Conservation (phyloP, 306 rosid genomes). For the Coriaria nepalensis region DNA sequence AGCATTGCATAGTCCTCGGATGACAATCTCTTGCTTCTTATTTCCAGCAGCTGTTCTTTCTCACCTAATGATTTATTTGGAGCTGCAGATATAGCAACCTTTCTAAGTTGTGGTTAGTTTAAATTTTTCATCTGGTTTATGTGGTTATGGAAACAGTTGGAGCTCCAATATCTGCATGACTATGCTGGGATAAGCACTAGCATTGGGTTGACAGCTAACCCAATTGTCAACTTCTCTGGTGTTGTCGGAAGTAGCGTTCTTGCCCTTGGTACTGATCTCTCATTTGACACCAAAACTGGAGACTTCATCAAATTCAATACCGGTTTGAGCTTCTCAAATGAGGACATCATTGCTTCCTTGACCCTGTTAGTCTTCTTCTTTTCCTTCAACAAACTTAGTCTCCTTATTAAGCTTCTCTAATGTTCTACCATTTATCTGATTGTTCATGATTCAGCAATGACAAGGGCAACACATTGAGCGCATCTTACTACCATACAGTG, state of each 20-base stretch:
- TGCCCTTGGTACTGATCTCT: constrained; percentile 65
- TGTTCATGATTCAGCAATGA: constrained; percentile 47
- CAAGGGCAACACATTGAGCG: constrained; percentile 60
- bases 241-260: constrained; percentile 49
- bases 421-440: not conserved
- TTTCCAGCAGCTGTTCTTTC: not conserved
- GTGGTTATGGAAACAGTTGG: constrained; percentile 39
- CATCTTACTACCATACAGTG: constrained; percentile 63
- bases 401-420: not conserved
- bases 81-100: no score
- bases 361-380: constrained; percentile 39
- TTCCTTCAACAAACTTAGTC: not conserved
- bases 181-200: constrained; percentile 68
- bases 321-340: constrained; percentile 54
- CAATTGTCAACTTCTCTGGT: constrained; percentile 69
- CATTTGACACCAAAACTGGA: constrained; percentile 61
- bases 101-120: not conserved
- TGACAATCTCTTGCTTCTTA: not conserved
- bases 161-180: constrained; percentile 72
- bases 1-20: constrained; percentile 8
- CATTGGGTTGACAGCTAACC: constrained; percentile 75
- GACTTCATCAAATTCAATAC: constrained; percentile 49
- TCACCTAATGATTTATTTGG: not conserved
- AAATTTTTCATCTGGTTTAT: constrained; percentile 10
- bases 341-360: constrained; percentile 58